Evolutionary conservation across 805 yeast genomes (phyloP), one percentile per base, ranked within the genome.

Genomic region (Wickerhamomyces ciferrii): DNA sequence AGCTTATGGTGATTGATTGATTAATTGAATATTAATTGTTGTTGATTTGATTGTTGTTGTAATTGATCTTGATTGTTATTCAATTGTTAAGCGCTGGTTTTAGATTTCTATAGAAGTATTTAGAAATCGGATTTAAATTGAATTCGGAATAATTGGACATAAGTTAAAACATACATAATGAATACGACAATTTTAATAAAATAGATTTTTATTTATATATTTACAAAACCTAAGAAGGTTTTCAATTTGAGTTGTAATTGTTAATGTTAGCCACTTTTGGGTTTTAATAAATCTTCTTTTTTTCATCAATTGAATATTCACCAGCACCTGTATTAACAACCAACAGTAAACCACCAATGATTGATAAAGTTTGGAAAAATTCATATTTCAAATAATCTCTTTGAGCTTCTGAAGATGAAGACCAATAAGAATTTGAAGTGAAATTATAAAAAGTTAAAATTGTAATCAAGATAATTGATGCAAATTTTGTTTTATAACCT

Each of bases 321-420:
- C 99, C 99, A 27, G 98, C 98, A 51, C 99, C 99, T 4, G 96
- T 88, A 69, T 87, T 89, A 49, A 88, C 96, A 50, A 94, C 87
- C 54, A 94, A 72, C 51, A 92, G 70, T 52, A 92, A 78, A 1
- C 98, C 99, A 48, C 99, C 99, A 43, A 92, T 91, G 63, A 92
- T 92, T 48, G 96, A 85, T 62, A 92, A 74, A 36, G 96, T 89
- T 71, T 94, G 99, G 77, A 86, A 92, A 66, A 87, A 87, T 68
- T 91, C 98, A 66, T 91, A 94, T 67, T 87, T 87, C 65, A 89
- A 70, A 67, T 81, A 87, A 68, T 92, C 99, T 60, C 97, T 82
- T 67, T 83, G 79, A 31, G 92, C 80, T 58, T 85, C 88, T 51
- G 75, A 77, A 43, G 77, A 62, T 43, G 79, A 77, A 45, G 79